Conservation (phyloP, 306 rosid genomes). For the Vicia faba region DNA sequence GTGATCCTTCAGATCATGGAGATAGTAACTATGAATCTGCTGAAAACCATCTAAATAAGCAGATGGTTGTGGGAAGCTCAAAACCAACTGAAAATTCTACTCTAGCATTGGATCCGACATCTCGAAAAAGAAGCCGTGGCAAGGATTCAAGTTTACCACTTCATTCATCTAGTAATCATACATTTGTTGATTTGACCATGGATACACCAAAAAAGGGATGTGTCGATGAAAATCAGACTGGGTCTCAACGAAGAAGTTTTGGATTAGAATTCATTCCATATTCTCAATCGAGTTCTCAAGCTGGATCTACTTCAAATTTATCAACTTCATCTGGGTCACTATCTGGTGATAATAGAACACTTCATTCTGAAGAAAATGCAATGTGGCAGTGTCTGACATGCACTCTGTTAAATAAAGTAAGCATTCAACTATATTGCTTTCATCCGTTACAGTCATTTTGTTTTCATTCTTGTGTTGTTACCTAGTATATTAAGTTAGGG, state of each 20-base stretch:
- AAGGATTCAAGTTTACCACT: constrained; percentile 33
- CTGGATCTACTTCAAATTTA: constrained; percentile 45
- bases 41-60: constrained; percentile 40
- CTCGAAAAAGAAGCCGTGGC: constrained; percentile 59
- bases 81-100: constrained; percentile 25
- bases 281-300: constrained; percentile 39
- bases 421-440: constrained; percentile 34
- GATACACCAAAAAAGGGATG: constrained; percentile 39
- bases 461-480: constrained; percentile 9
- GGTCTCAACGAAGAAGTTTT: constrained; percentile 36
- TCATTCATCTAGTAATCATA: constrained; percentile 41
- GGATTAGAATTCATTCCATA: constrained; percentile 36
- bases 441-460: neutral
- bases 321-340: constrained; percentile 34
- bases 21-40: constrained; percentile 46
- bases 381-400: constrained; percentile 79
- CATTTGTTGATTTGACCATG: constrained; percentile 39
- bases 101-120: constrained; percentile 32
- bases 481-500: neutral
- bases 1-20: constrained; percentile 50
- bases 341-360: constrained; percentile 32
- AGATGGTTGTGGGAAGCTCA: constrained; percentile 45
- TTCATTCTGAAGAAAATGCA: constrained; percentile 47
- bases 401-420: constrained; percentile 84
- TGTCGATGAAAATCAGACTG: constrained; percentile 25